Base-by-base conservation (phyloP, 2,329 filamentous ascomycete genomes). In the Chaetomium sp. region DNA sequence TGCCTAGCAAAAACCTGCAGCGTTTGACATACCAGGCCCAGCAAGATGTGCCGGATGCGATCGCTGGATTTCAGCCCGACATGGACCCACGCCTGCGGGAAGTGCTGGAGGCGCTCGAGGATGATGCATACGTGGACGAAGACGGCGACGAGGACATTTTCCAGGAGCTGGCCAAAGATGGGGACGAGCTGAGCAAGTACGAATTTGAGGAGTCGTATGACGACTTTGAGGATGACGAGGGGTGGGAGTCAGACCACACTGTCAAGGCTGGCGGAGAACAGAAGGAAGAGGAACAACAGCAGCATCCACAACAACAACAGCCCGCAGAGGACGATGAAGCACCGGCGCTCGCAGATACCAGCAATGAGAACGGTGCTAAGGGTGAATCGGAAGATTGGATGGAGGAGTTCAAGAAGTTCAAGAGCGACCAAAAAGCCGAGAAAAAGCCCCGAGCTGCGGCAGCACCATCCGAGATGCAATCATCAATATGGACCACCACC, bases 1-100 rank as follows among this genome's bases (percentile, higher is more conserved):
- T 92, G 34, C 88, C 89, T 0, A 90, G 87, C 7, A 90, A 91
- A 66, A 92, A 89, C 68, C 78, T 91, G 46, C 82, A 83, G 54
- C 84, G 86, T 66, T 75, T 82, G 36, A 91, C 87, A 46, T 97
- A 97, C 69, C 89, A 97, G 70, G 87, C 91, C 53, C 91, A 96
- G 73, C 94, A 99, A 71, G 83, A 96, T 65, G 76, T 97, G 1
- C 94, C 94, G 0, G 94, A 99, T 72, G 85, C 84, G 6, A 88
- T 99, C 66, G 87, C 88, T 2, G 94, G 94, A 0, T 96, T 99
- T 70, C 88, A 99, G 71, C 94, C 95, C 6, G 91, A 97, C 68
- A 97, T 99, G 94, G 95, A 99, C 67, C 91, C 91, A 2, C 80
- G 92, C 41, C 70, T 99, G 63, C 82, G 94, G 46, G 94, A 99